Evolutionary conservation across 225 moss, liverwort and hornwort genomes (phyloP).

Genomic region (Antitrichia curtipendula): DNA sequence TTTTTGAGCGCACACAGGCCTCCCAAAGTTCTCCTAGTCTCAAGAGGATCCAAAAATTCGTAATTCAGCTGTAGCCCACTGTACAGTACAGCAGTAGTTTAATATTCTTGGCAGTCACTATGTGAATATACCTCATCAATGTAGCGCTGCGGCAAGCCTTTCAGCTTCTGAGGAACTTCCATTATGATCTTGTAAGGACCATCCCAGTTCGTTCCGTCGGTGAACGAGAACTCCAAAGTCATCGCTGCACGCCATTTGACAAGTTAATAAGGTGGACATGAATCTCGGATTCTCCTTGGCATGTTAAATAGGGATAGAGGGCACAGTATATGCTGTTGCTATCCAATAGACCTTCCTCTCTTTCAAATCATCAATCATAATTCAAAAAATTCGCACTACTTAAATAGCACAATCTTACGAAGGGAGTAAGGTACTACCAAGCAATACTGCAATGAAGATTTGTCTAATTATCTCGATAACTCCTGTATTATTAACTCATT

Average conservation of each 20-base stretch:
- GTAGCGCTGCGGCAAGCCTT: slow-evolving; percentile 31
- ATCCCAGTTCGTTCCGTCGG: slow-evolving; percentile 70
- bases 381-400: background rate
- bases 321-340: background rate
- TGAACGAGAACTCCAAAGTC: slow-evolving; percentile 75
- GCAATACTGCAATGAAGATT: background rate
- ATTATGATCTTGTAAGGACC: slow-evolving; percentile 69
- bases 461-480: background rate
- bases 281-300: background rate
- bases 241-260: slow-evolving; percentile 34
- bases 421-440: background rate
- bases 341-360: background rate
- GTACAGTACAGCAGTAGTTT: background rate
- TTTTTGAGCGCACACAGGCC: too few relatives aligned
- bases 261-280: background rate
- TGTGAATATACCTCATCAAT: slow-evolving; percentile 54
- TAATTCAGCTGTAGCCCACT: too few relatives aligned
- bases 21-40: too few relatives aligned
- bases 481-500: background rate
- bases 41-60: too few relatives aligned
- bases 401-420: background rate
- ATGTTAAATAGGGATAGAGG: background rate
- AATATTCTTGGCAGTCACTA: background rate
- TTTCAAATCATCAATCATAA: background rate
- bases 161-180: slow-evolving; percentile 45